Evolutionary conservation across 1,284 basidiomycete species (phyloP), one percentile per base, ranked within the genome.

Genomic region (Ustilago trichophora): DNA sequence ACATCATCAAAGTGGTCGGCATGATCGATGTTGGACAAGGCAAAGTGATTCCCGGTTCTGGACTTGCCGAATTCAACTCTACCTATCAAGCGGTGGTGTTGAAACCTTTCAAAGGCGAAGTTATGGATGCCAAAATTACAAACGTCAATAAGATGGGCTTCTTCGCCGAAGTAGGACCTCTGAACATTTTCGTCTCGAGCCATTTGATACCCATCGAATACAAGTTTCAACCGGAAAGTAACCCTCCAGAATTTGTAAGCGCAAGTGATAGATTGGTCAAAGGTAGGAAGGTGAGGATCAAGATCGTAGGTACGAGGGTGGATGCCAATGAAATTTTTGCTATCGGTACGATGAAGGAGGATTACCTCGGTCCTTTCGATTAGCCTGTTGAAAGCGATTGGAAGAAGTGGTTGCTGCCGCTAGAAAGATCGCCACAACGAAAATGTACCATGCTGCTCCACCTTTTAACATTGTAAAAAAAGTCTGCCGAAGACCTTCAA

Each of bases 71-170:
- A 83, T 97, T 97, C 82, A 72, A 72, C 37, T 70, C 55, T 21
- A 73, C 64, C 32, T 81, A 81, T 47, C 71, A 77, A 43, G 79
- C 79, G 2, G 72, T 81, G 15, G 79, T 81, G 7, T 55, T 81
- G 26, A 80, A 78, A 58, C 79, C 79, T 27, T 98, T 98, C 87
- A 97, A 98, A 83, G 94, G 94, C 19, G 95, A 98, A 83, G 95
- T 98, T 6, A 91, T 98, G 31, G 96, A 98, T 82, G 95, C 93
- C 1, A 89, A 94, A 8, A 95, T 98, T 22, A 90, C 90, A 72
- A 94, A 92, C 70, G 96, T 98, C 34, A 96, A 91, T 83, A 97
- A 98, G 93, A 97, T 97, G 93, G 94, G 94, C 6, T 96, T 98
- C 84, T 97, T 98, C 73, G 93, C 92, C 44, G 91, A 95, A 70